A percentile compares a stretch with the other conserved stretches of the same genome.
phyloP scores from a whole-genome alignment of 2,329 filamentous ascomycete genomes.

The Alternaria longipes region DNA sequence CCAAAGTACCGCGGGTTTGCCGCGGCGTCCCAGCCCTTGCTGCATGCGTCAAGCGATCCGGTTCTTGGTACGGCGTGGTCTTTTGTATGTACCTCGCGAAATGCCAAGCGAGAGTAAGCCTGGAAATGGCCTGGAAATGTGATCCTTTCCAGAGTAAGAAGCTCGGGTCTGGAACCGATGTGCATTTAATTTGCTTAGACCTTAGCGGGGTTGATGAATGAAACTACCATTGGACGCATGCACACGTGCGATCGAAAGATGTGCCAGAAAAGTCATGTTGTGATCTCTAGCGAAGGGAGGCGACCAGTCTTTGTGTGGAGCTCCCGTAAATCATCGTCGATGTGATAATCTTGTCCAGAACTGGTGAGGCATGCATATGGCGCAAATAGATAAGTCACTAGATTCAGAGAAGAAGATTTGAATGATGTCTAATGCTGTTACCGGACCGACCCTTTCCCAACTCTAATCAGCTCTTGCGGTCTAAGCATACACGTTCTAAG shows the following conservation, averaged over 20 bases:
- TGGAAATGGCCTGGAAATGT: background rate
- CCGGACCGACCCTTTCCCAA: background rate
- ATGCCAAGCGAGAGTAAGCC: background rate
- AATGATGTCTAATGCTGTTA: background rate
- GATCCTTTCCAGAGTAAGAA: background rate
- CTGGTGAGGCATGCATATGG: background rate
- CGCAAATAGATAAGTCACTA: background rate
- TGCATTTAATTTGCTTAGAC: background rate
- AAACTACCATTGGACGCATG: background rate
- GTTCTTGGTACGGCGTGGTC: background rate
- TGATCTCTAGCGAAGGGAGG: background rate
- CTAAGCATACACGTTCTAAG: background rate
- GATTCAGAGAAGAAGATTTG: background rate
- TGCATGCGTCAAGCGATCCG: background rate
- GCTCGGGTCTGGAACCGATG: background rate
- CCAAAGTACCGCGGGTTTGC: background rate
- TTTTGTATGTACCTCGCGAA: background rate
- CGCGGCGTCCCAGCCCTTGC: background rate
- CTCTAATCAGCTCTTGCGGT: background rate
- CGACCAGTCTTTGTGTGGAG: background rate
- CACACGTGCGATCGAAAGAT: background rate
- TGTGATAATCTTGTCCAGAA: constrained; percentile 1
- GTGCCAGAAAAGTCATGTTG: background rate
- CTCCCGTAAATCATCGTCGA: background rate
- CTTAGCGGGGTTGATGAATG: background rate